Conservation (phyloP, 371 early-diverging fungal species). For the Saksenaea oblongispora region DNA sequence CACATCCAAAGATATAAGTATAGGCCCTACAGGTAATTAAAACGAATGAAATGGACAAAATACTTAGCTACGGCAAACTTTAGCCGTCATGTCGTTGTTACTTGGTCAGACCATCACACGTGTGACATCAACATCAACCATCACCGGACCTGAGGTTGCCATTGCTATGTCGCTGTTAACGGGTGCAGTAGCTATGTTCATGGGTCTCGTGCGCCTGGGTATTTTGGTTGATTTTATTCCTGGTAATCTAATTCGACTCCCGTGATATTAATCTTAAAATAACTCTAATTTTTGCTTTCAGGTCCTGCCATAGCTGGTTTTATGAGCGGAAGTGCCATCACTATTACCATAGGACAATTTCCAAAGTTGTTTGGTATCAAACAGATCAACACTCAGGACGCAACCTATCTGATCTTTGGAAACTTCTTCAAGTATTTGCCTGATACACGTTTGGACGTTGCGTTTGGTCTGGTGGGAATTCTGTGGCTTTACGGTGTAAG, state of each 20-base stretch:
- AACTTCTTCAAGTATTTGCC: constrained; percentile 52
- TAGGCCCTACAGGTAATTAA: constrained; percentile 70
- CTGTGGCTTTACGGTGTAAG: constrained; percentile 48
- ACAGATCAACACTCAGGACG: constrained; percentile 60
- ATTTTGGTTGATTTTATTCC: constrained; percentile 90
- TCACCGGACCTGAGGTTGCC: constrained; percentile 51
- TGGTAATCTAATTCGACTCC: constrained; percentile 7
- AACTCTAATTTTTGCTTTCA: constrained; percentile 5
- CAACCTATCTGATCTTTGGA: constrained; percentile 55
- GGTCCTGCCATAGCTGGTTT: constrained; percentile 72
- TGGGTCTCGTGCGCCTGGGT: constrained; percentile 82
- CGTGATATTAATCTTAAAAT: constrained; percentile 7
- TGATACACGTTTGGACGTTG: constrained; percentile 48
- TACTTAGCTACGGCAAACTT: constrained; percentile 7
- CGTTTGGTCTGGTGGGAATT: constrained; percentile 49
- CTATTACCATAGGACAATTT: constrained; percentile 75
- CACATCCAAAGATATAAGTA: constrained; percentile 85
- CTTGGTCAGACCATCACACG: constrained; percentile 68
- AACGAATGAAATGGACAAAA: neutral
- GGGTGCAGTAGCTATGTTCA: constrained; percentile 62
- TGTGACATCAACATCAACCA: constrained; percentile 33
- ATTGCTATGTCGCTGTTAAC: constrained; percentile 59
- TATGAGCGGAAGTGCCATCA: constrained; percentile 72
- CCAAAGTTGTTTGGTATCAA: constrained; percentile 70
- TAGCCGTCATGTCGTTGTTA: constrained; percentile 80